Evolutionary conservation across 306 rosid species (phyloP), one percentile per base, ranked within the genome.

Genomic region (Dryas alaskensis): DNA sequence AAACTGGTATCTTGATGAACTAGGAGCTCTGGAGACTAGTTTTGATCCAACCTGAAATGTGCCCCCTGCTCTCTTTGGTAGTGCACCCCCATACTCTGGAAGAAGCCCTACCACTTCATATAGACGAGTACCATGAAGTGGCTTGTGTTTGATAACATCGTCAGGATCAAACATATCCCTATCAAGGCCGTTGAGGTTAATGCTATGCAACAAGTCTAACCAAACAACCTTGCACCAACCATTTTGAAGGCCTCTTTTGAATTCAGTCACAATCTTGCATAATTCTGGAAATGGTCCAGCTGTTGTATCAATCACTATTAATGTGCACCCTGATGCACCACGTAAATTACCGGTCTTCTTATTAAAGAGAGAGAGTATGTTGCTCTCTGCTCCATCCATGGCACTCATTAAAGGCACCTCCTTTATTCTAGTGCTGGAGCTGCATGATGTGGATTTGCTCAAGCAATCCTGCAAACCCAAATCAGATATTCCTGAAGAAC

Each of bases 71-170:
- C 52, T 51, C 48, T 74, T 81, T 14, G 78, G 80, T 13, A 70
- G 63, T 60, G 51, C 61, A 42, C 92, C 90, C 10, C 87, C 90
- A 70, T 68, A 87, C 80, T 90, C 92, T 6, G 98, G 96, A 83
- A 93, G 90, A 79, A 86, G 84, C 76, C 69, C 74, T 19, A 84
- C 75, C 19, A 84, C 84, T 46, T 87, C 73, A 40, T 79, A 77
- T 62, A 90, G 70, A 40, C 89, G 80, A 54, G 74, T 69, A 46
- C 93, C 93, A 75, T 90, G 97, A 82, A 93, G 83, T 25, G 96
- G 86, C 73, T 83, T 79, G 4, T 86, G 79, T 54, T 80, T 68
- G 49, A 89, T 75, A 40, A 73, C 45, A 68, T 90, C 97, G 3
- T 87, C 75, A 8, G 66, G 79, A 74, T 83, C 81, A 14, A 74